These are phyloP conservation scores for Aaosphaeria arxii DNA, from an alignment of 2,329 filamentous ascomycete species.

Conservation along the genomic window DNA sequence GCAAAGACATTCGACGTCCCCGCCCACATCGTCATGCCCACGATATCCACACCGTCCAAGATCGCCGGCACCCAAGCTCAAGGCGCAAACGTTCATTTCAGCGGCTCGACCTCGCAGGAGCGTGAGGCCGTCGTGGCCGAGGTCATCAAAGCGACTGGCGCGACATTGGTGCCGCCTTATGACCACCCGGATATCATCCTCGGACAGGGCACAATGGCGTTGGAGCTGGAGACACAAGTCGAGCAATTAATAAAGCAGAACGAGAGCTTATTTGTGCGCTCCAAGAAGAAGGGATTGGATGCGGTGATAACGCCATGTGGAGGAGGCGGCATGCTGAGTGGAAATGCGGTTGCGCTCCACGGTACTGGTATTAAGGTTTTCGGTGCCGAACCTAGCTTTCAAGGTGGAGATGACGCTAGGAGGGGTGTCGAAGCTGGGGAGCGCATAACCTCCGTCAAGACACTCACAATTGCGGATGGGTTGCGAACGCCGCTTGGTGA, in stretches of 20 bases:
- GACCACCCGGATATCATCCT: constrained; percentile 90
- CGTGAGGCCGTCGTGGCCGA: constrained; percentile 73
- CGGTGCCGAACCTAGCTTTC: constrained; percentile 77
- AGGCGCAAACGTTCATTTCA: constrained; percentile 76
- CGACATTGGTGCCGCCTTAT: constrained; percentile 82
- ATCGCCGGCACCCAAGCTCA: constrained; percentile 78
- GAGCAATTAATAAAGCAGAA: constrained; percentile 45
- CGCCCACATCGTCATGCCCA: constrained; percentile 88
- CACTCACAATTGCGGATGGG: constrained; percentile 84
- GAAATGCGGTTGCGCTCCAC: constrained; percentile 73
- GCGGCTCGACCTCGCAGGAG: constrained; percentile 75
- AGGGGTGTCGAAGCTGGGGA: constrained; percentile 64
- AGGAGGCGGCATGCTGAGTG: constrained; percentile 83
- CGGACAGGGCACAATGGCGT: constrained; percentile 83
- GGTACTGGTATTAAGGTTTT: constrained; percentile 74
- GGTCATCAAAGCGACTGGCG: constrained; percentile 69
- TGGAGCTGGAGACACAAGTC: constrained; percentile 79
- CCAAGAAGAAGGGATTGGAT: constrained; percentile 33
- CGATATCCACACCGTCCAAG: constrained; percentile 80
- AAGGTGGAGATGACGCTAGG: constrained; percentile 81
- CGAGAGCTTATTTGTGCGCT: constrained; percentile 10
- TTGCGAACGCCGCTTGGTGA: constrained; percentile 77
- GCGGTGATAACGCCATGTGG: constrained; percentile 76
- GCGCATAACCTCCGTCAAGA: constrained; percentile 66
- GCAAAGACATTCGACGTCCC: constrained; percentile 70